phyloP scores from a whole-genome alignment of 208 protist genomes.

The Strigomonas culicis region DNA sequence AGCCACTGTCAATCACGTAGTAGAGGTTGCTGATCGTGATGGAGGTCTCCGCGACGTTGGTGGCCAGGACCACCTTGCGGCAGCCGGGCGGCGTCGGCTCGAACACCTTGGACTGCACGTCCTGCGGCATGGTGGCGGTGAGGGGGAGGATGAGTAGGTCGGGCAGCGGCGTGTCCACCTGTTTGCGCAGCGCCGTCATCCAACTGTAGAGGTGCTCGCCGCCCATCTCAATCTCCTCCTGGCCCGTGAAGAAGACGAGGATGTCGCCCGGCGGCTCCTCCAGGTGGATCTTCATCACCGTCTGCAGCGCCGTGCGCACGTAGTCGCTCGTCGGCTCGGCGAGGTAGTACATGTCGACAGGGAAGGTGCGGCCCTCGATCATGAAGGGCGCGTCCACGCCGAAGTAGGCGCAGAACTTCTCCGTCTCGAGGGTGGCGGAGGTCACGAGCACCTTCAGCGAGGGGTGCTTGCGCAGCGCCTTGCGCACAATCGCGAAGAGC shows the following conservation, averaged over 20 bases:
- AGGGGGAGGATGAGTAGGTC: constrained; percentile 97
- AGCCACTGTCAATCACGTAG: constrained; percentile 98
- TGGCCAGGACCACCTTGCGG: constrained; percentile 98
- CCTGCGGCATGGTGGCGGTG: constrained; percentile 97
- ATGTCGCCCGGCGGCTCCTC: constrained; percentile 98
- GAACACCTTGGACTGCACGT: constrained; percentile 98
- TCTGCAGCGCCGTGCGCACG: constrained; percentile 95
- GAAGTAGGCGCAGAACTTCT: constrained; percentile 99
- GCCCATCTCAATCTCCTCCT: constrained; percentile 99
- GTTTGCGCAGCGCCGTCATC: constrained; percentile 71
- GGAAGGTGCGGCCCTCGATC: constrained; percentile 98
- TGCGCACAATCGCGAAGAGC: constrained; percentile 98
- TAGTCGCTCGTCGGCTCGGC: constrained; percentile 95
- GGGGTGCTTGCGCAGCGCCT: constrained; percentile 78
- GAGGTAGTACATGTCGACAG: constrained; percentile 97
- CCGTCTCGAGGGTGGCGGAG: constrained; percentile 97
- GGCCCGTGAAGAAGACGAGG: constrained; percentile 99
- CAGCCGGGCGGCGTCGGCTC: constrained; percentile 91
- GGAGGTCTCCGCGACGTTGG: constrained; percentile 99
- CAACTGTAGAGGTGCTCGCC: constrained; percentile 95
- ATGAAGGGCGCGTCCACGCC: constrained; percentile 94
- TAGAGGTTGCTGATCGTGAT: constrained; percentile 99
- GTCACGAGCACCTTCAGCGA: constrained; percentile 98
- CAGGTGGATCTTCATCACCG: constrained; percentile 98
- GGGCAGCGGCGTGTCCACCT: constrained; percentile 59